phyloP scores from a whole-genome alignment of 2,329 filamentous ascomycete genomes.

The Pseudogymnoascus sp. region DNA sequence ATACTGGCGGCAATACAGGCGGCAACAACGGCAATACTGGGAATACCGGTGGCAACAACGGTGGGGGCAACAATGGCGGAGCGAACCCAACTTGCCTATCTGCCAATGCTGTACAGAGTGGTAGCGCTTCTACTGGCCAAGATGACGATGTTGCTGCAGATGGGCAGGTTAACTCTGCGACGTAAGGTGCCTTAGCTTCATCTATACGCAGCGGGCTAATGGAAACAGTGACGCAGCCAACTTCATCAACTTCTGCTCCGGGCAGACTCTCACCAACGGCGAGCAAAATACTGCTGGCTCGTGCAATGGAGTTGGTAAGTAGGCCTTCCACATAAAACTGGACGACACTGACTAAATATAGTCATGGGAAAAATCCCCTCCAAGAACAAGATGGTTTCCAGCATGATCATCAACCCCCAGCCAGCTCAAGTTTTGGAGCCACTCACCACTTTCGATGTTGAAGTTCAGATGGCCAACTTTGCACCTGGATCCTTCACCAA shows the following conservation, averaged over 20 bases:
- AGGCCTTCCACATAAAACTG: neutral
- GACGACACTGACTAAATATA: conserved; percentile 11
- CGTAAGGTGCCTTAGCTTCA: conserved; percentile 22
- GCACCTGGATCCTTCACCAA: conserved; percentile 34
- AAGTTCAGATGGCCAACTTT: conserved; percentile 30
- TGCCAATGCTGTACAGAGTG: conserved; percentile 20
- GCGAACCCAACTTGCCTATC: conserved; percentile 33
- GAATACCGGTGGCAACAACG: conserved; percentile 18
- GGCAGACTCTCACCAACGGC: conserved; percentile 47
- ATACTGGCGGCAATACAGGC: conserved; percentile 25
- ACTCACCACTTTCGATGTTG: conserved; percentile 26
- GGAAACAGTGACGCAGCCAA: conserved; percentile 37
- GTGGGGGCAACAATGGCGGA: conserved; percentile 20
- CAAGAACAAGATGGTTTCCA: conserved; percentile 27
- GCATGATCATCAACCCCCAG: conserved; percentile 23
- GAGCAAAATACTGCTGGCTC: conserved; percentile 48
- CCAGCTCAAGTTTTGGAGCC: conserved; percentile 23
- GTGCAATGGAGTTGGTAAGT: conserved; percentile 41
- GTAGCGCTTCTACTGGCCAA: conserved; percentile 37
- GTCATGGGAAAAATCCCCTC: conserved; percentile 29
- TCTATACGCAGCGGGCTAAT: conserved; percentile 18
- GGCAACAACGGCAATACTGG: conserved; percentile 28
- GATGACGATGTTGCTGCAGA: conserved; percentile 29
- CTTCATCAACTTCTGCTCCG: conserved; percentile 25
- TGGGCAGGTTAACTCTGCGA: conserved; percentile 22